Percentiles rank a stretch among this genome's conserved stretches.
Conservation (phyloP, 345 rosid species). For the Populus euphratica region DNA sequence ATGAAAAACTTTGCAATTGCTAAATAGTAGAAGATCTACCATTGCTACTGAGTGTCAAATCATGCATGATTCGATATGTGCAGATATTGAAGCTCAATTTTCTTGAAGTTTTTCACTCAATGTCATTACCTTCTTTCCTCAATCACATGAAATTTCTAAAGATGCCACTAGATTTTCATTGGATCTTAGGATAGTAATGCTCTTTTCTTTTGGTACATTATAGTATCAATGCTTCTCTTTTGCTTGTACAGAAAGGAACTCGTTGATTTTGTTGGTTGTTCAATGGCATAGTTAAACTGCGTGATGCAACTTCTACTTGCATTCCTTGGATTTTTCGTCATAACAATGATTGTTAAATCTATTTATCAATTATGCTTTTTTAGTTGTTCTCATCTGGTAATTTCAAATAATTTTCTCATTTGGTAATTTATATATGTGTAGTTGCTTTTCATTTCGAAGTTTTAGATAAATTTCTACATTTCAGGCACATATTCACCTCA, state of each 20-base stretch:
- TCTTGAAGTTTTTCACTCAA: neutral
- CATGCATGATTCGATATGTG: neutral
- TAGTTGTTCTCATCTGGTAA: neutral
- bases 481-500: neutral
- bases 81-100: too few species aligned
- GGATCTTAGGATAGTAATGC: neutral
- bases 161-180: neutral
- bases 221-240: neutral
- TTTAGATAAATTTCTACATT: neutral
- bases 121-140: neutral
- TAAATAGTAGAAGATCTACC: neutral
- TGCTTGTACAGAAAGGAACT: neutral
- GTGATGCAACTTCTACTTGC: neutral
- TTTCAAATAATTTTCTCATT: neutral
- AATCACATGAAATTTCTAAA: neutral
- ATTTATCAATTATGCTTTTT: neutral
- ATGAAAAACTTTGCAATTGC: neutral
- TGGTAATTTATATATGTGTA: neutral
- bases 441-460: neutral
- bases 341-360: neutral
- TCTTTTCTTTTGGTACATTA: neutral
- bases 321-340: neutral
- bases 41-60: neutral
- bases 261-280: neutral
- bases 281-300: neutral